Conservation (phyloP, 345 rosid species). For the Citrus glauca region DNA sequence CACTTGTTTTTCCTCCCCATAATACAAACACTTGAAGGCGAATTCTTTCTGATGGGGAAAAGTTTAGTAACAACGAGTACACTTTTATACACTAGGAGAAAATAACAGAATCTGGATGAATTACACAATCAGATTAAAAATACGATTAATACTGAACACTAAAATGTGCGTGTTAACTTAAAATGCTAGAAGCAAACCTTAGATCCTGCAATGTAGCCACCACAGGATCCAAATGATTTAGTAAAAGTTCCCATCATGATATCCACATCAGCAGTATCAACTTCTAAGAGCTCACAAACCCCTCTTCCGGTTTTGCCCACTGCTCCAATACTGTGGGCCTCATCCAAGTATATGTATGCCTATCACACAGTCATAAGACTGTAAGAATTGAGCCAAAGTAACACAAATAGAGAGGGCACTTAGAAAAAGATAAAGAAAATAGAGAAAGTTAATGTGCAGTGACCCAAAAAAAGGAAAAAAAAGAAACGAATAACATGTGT, state of each 20-base stretch:
- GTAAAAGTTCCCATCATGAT: constrained; percentile 99
- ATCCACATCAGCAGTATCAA: constrained; percentile 87
- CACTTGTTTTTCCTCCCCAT: neutral
- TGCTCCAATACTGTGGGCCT: constrained; percentile 99
- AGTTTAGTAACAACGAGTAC: neutral
- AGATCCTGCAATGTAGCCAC: constrained; percentile 96
- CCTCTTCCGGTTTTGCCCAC: constrained; percentile 93
- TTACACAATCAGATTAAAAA: neutral
- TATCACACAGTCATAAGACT: constrained; percentile 17
- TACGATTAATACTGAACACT: neutral
- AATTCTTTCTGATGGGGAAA: neutral
- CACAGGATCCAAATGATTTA: constrained; percentile 97
- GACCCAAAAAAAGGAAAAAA: neutral
- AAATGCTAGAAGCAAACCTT: constrained; percentile 47
- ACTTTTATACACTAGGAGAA: neutral
- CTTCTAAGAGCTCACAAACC: constrained; percentile 93
- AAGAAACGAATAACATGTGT: neutral
- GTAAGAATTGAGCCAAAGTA: neutral
- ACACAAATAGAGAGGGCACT: neutral
- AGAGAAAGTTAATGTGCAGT: neutral
- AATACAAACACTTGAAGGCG: neutral
- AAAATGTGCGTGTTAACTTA: neutral
- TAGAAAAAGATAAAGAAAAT: neutral
- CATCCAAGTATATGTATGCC: constrained; percentile 90
- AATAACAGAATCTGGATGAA: neutral